A percentile compares a stretch with the other conserved stretches of the same genome.
phyloP scores from a whole-genome alignment of 2,329 filamentous ascomycete species.

The Dothistroma septosporum region DNA sequence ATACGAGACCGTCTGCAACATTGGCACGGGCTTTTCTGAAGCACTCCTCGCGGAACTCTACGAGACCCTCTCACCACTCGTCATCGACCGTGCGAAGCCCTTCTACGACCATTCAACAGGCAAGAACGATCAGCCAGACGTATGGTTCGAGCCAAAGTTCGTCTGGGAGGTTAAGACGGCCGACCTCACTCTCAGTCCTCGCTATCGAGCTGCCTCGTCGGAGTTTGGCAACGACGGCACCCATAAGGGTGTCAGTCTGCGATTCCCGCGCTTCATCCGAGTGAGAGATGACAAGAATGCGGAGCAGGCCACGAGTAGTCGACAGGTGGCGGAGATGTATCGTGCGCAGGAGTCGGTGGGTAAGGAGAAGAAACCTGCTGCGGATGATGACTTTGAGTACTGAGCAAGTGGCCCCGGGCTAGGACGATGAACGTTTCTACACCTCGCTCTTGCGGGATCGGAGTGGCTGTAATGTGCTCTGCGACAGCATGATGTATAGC shows the following conservation, averaged over 20 bases:
- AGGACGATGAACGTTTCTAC: too few species aligned
- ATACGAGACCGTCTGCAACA: slow-evolving; percentile 97
- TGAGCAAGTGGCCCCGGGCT: slow-evolving; percentile 38
- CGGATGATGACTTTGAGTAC: slow-evolving; percentile 98
- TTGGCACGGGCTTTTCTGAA: slow-evolving; percentile 95
- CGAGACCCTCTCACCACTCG: slow-evolving; percentile 65
- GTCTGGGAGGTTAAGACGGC: slow-evolving; percentile 99
- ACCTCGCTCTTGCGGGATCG: too few species aligned
- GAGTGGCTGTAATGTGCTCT: too few species aligned
- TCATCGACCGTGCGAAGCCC: slow-evolving; percentile 87
- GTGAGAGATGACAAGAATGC: slow-evolving; percentile 92
- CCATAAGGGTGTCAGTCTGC: slow-evolving; percentile 74
- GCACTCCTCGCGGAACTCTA: slow-evolving; percentile 87
- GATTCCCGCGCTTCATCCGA: slow-evolving; percentile 92
- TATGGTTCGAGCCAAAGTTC: slow-evolving; percentile 92
- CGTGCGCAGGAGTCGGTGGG: slow-evolving; percentile 84
- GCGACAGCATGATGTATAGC: too few species aligned
- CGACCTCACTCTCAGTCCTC: slow-evolving; percentile 84
- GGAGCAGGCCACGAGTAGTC: slow-evolving; percentile 77
- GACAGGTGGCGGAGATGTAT: slow-evolving; percentile 96
- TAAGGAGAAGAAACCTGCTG: slow-evolving; percentile 78
- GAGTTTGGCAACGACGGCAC: slow-evolving; percentile 63
- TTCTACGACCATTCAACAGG: slow-evolving; percentile 85
- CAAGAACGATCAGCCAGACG: slow-evolving; percentile 90
- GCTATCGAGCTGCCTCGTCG: slow-evolving; percentile 85